Evolutionary conservation across 176 grass and related monocot genomes (phyloP).

Genomic region (Elaeis guineensis): DNA sequence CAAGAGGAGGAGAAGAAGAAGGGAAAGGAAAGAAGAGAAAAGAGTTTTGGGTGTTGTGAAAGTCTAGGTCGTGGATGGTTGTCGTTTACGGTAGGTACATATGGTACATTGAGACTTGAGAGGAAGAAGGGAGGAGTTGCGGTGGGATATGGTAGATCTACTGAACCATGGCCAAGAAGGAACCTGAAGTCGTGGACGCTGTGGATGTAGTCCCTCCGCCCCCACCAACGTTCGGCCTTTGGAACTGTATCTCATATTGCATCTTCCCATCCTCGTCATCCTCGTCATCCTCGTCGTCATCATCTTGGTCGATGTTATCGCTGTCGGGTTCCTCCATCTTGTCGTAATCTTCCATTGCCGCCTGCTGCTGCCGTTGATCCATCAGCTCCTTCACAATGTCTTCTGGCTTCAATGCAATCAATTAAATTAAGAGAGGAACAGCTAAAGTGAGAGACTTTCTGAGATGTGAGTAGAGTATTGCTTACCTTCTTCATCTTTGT

Average conservation of each 20-base stretch:
- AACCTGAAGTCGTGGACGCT: conserved; percentile 40
- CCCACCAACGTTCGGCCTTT: conserved; percentile 12
- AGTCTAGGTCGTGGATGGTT: conserved; percentile 20
- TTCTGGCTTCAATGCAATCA: conserved; percentile 80
- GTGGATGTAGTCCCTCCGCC: conserved; percentile 28
- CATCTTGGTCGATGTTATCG: conserved; percentile 15
- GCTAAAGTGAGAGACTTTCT: no score
- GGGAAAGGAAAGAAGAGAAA: conserved; percentile 21
- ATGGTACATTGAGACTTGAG: conserved; percentile 23
- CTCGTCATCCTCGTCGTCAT: not conserved
- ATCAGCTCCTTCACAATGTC: conserved; percentile 85
- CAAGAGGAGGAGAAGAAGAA: conserved; percentile 33
- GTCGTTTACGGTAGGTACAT: conserved; percentile 55
- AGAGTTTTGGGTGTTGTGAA: conserved; percentile 29
- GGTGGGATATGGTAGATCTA: conserved; percentile 21
- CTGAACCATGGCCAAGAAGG: conserved; percentile 95
- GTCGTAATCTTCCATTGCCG: conserved; percentile 42
- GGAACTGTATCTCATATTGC: conserved; percentile 14
- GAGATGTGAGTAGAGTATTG: not conserved
- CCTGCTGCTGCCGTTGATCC: conserved; percentile 39
- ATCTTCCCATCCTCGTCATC: conserved; percentile 1
- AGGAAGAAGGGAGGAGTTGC: conserved; percentile 14
- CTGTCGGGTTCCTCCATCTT: conserved; percentile 47
- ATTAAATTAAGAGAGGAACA: not conserved
- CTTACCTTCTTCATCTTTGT: conserved; percentile 64